Percentiles rank a stretch among this genome's conserved stretches.
phyloP scores from a whole-genome alignment of 176 grass and related monocot species.

The maize (Zea mays) region Zm-B73-REFERENCE-NAM-5.0 NC_050099.1:164700501-164701000 shows the following conservation, averaged over 20 bases:
- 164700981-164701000: background rate
- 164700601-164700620: background rate
- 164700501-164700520: background rate
- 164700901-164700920: background rate
- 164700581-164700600: background rate
- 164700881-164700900: conserved; percentile 13
- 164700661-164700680: background rate
- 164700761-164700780: background rate
- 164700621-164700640: background rate
- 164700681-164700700: background rate
- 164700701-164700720: no score
- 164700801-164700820: background rate
- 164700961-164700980: background rate
- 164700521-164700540: background rate
- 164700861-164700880: conserved; percentile 20
- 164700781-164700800: no score
- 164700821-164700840: background rate
- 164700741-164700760: background rate
- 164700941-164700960: background rate
- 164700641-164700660: background rate
- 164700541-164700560: background rate
- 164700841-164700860: conserved; percentile 15
- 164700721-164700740: background rate
- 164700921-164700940: background rate
- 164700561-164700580: no score